Percentiles rank a stretch among this genome's conserved stretches.
Evolutionary conservation across 1,139 yeast genomes (phyloP).

Genomic region (Starmera stellimalicola): DNA sequence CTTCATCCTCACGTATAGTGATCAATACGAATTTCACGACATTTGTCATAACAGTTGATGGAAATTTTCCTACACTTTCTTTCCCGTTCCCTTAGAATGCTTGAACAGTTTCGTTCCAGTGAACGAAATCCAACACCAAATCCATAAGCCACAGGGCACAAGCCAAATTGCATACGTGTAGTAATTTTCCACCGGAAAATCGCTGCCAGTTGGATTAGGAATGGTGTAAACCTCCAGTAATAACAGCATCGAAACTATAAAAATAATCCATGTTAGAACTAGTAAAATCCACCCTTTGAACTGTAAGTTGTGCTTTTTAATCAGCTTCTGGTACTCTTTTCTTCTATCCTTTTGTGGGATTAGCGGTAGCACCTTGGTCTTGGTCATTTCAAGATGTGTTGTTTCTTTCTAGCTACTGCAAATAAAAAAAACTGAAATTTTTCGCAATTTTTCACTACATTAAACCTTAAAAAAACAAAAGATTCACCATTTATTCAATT

Average conservation of each 20-base stretch:
- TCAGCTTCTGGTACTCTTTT: not conserved
- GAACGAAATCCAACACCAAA: conserved; percentile 19
- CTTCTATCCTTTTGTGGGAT: conserved; percentile 1
- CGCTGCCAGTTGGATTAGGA: conserved; percentile 7
- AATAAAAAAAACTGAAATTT: no score
- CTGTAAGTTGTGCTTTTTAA: not conserved
- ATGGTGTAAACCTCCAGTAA: conserved; percentile 7
- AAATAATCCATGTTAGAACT: conserved; percentile 5
- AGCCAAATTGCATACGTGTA: conserved; percentile 13
- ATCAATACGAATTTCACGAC: no score
- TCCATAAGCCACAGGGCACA: conserved; percentile 17
- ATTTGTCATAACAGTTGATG: no score
- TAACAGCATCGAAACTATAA: conserved; percentile 6
- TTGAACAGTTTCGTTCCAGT: conserved; percentile 18
- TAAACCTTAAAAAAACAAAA: not conserved
- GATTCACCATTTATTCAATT: not conserved
- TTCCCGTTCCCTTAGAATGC: conserved; percentile 16
- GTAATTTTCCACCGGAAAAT: conserved; percentile 15
- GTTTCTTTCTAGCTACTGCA: no score
- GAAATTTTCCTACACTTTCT: no score
- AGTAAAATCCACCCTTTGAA: conserved; percentile 9
- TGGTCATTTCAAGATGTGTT: no score
- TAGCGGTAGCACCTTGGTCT: not conserved
- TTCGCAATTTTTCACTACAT: no score
- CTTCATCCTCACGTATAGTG: no score